Evolutionary conservation across 2,329 filamentous ascomycete genomes (phyloP).

Genomic region (Trichoderma atroviride): DNA sequence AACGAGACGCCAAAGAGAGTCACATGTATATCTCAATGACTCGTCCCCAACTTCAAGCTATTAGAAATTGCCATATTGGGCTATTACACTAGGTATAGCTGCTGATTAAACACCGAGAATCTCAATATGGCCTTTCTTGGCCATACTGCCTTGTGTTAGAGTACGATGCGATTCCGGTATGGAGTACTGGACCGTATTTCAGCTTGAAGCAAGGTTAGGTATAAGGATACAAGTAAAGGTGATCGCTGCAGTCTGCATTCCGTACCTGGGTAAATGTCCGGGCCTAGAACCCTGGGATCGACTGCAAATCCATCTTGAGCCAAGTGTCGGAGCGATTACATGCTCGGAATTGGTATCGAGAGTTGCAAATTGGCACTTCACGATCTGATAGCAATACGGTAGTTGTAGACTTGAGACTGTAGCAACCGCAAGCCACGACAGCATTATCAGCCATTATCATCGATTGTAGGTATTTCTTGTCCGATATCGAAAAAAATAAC

Average conservation of each 20-base stretch:
- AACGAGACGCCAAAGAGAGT: neutral
- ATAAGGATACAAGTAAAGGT: neutral
- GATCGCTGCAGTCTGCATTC: neutral
- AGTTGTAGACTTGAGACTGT: neutral
- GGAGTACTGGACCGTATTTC: neutral
- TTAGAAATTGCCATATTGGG: neutral
- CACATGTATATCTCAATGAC: neutral
- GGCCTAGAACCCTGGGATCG: neutral
- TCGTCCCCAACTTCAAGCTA: neutral
- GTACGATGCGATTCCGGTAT: neutral
- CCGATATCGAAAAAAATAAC: neutral
- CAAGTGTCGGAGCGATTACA: neutral
- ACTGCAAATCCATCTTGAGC: neutral
- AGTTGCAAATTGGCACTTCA: neutral
- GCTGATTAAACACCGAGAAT: neutral
- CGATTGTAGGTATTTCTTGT: neutral
- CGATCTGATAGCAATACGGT: neutral
- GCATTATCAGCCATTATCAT: neutral
- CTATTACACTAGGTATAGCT: neutral
- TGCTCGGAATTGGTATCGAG: neutral
- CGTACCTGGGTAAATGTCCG: neutral
- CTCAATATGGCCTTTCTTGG: neutral
- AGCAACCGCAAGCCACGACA: neutral
- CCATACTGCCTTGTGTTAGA: neutral
- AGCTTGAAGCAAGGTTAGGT: neutral